A percentile compares a stretch with the other conserved stretches of the same genome.
These are phyloP conservation scores for Phytopythium aichiense DNA, from an alignment of 352 stramenopile species.

Conservation along the genomic window DNA sequence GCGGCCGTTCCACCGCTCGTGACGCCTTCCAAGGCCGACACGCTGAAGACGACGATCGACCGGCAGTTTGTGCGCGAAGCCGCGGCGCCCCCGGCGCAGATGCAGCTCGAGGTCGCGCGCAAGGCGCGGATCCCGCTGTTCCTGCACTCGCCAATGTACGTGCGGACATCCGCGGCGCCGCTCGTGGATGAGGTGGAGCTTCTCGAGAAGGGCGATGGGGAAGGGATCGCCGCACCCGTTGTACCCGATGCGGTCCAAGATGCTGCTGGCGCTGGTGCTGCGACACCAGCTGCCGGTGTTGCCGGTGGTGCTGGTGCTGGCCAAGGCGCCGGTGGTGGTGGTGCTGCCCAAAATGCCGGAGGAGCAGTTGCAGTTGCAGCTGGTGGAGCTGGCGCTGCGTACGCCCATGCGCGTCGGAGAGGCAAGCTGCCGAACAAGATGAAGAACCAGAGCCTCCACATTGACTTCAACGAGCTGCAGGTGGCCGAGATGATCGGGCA, in stretches of 20 bases:
- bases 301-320: neutral
- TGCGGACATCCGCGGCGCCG: slow-evolving; percentile 57
- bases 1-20: slow-evolving; percentile 12
- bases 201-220: slow-evolving; percentile 7
- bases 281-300: too few relatives aligned
- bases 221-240: neutral
- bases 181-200: slow-evolving; percentile 43
- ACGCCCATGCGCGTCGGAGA: slow-evolving; percentile 5
- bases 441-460: slow-evolving; percentile 77
- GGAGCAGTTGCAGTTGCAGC: neutral
- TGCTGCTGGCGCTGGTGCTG: neutral
- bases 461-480: slow-evolving; percentile 76
- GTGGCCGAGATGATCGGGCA: slow-evolving; percentile 83
- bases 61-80: slow-evolving; percentile 65
- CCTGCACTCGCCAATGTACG: slow-evolving; percentile 85
- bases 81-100: slow-evolving; percentile 72
- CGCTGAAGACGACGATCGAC: slow-evolving; percentile 48
- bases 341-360: neutral
- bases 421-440: slow-evolving; percentile 30
- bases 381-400: neutral
- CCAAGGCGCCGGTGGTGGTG: too few relatives aligned
- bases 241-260: neutral
- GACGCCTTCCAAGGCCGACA: slow-evolving; percentile 39
- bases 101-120: slow-evolving; percentile 81
- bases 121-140: slow-evolving; percentile 84